A percentile compares a stretch with the other conserved stretches of the same genome.
These are phyloP conservation scores for Cubamyces lactineus DNA, from an alignment of 768 basidiomycete species.

Conservation along the genomic window DNA sequence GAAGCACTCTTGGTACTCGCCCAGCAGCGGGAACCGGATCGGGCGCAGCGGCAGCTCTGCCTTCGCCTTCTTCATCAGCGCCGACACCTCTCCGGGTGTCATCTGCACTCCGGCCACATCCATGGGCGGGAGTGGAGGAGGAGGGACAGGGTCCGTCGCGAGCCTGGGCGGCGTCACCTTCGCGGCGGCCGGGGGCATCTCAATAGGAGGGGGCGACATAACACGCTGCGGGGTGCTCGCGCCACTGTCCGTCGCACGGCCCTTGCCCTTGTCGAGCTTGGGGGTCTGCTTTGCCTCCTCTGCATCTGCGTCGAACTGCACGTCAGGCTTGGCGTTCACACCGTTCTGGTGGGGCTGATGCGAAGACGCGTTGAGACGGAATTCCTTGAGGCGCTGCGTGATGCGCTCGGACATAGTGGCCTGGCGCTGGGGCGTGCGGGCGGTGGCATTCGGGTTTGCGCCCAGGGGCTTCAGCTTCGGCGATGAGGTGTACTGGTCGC, in stretches of 20 bases:
- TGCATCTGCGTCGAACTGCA: constrained; percentile 36
- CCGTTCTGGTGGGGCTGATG: not conserved
- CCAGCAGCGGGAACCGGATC: constrained; percentile 76
- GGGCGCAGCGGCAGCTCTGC: constrained; percentile 70
- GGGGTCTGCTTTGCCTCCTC: constrained; percentile 39
- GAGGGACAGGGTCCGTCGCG: constrained; percentile 42
- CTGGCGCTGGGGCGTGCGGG: constrained; percentile 62
- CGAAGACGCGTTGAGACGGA: constrained; percentile 56
- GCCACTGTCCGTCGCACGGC: constrained; percentile 55
- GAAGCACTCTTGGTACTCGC: constrained; percentile 86
- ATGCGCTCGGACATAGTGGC: constrained; percentile 89
- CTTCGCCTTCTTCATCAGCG: constrained; percentile 71
- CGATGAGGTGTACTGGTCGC: constrained; percentile 83
- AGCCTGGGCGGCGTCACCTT: constrained; percentile 23
- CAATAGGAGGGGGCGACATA: constrained; percentile 65
- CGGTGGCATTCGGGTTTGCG: constrained; percentile 43
- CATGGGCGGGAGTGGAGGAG: constrained; percentile 55
- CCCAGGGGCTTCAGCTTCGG: constrained; percentile 61
- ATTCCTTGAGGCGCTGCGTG: constrained; percentile 77
- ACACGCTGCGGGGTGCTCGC: constrained; percentile 37
- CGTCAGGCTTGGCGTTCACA: constrained; percentile 24
- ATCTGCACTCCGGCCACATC: constrained; percentile 78
- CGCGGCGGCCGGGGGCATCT: constrained; percentile 50
- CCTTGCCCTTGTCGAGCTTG: constrained; percentile 86
- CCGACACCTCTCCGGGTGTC: constrained; percentile 64